phyloP scores from a whole-genome alignment of 2,329 filamentous ascomycete species.

The Paecilomyces variotii region DNA sequence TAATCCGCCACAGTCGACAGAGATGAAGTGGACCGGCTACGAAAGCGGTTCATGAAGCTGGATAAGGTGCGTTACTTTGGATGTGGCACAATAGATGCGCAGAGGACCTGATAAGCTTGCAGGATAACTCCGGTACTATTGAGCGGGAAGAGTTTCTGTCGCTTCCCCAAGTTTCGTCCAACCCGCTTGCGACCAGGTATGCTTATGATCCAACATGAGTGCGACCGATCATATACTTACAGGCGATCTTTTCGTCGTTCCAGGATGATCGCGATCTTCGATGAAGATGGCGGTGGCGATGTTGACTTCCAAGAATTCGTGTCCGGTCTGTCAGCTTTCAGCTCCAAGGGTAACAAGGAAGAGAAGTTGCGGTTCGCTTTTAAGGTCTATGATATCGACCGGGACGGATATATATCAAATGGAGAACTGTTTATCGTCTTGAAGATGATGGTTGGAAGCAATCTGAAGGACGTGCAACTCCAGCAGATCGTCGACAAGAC shows the following conservation, averaged over 20 bases:
- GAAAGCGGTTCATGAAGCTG: slow-evolving; percentile 98
- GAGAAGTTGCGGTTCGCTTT: slow-evolving; percentile 97
- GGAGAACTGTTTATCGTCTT: slow-evolving; percentile 98
- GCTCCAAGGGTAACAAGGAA: slow-evolving; percentile 96
- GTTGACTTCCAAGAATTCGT: slow-evolving; percentile 99
- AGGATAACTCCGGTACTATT: slow-evolving; percentile 98
- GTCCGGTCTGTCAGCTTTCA: slow-evolving; percentile 88
- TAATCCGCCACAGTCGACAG: slow-evolving; percentile 63
- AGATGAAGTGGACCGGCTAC: slow-evolving; percentile 90
- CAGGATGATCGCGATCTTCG: slow-evolving; percentile 98
- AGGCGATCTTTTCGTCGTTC: neutral
- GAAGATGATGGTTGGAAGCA: slow-evolving; percentile 99
- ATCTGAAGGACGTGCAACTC: slow-evolving; percentile 96
- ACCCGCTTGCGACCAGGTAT: slow-evolving; percentile 89
- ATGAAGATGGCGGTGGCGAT: slow-evolving; percentile 94
- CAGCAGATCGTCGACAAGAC: slow-evolving; percentile 99
- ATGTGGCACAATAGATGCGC: neutral
- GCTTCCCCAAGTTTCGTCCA: slow-evolving; percentile 93
- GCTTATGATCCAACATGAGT: slow-evolving; percentile 6
- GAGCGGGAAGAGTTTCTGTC: slow-evolving; percentile 97
- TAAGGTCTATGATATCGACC: slow-evolving; percentile 99
- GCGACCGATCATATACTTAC: neutral
- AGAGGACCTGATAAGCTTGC: slow-evolving; percentile 2
- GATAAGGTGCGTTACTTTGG: slow-evolving; percentile 63
- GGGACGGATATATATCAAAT: slow-evolving; percentile 97